phyloP scores from a whole-genome alignment of 2,329 filamentous ascomycete genomes.

The Calycina marina region DNA sequence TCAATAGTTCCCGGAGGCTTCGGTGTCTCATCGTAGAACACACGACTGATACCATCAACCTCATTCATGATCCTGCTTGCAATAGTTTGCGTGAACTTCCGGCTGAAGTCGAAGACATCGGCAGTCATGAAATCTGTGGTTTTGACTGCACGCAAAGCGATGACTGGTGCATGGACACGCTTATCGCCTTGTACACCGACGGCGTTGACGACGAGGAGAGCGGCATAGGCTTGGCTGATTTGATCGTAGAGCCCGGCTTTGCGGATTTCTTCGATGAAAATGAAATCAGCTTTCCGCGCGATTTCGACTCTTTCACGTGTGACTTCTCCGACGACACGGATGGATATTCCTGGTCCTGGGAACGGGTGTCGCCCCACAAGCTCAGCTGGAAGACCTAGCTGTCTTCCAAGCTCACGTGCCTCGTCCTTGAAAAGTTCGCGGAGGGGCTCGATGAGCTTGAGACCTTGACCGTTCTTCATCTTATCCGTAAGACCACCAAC shows the following conservation, averaged over 20 bases:
- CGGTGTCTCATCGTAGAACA: constrained; percentile 50
- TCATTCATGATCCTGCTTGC: constrained; percentile 59
- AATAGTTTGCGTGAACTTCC: constrained; percentile 48
- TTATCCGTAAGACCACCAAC: constrained; percentile 51
- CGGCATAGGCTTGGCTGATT: constrained; percentile 56
- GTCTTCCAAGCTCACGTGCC: constrained; percentile 33
- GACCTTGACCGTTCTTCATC: constrained; percentile 32
- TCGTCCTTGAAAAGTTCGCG: constrained; percentile 76
- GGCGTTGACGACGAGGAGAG: constrained; percentile 48
- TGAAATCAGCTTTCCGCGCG: constrained; percentile 60
- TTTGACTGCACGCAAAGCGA: constrained; percentile 45
- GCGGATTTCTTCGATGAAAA: constrained; percentile 62
- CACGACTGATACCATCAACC: constrained; percentile 45
- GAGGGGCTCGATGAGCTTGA: constrained; percentile 66
- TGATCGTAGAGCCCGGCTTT: constrained; percentile 50
- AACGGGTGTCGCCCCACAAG: constrained; percentile 5
- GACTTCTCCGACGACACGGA: constrained; percentile 67
- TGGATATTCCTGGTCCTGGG: constrained; percentile 39
- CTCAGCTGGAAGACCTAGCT: constrained; percentile 1
- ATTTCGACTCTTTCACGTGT: constrained; percentile 68
- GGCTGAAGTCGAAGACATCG: constrained; percentile 3
- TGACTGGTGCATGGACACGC: constrained; percentile 48
- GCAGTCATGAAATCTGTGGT: constrained; percentile 31
- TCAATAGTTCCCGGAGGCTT: constrained; percentile 47
- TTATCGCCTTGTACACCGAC: constrained; percentile 58